Base-by-base conservation (phyloP, 805 yeast genomes). In the Saccharomycopsis fermentans region DNA sequence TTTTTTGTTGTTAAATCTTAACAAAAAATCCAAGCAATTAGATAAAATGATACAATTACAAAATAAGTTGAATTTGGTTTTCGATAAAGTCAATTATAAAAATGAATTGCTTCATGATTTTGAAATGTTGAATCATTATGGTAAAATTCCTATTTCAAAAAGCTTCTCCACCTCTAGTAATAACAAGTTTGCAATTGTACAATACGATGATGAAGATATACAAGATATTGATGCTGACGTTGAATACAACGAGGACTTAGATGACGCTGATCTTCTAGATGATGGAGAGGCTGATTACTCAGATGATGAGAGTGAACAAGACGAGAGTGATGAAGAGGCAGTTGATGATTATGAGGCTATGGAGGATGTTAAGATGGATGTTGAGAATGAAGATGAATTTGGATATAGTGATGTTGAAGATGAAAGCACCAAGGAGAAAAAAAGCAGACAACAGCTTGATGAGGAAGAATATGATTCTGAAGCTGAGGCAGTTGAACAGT, bases 41-140 rank as follows among this genome's bases (percentile, higher is more conserved):
- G 86, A 90, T 14, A 81, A 85, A 62, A 76, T 94, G 58, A 72
- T 90, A 56, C 83, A 92, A 1, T 74, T 94, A 52, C 95, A 90
- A 67, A 96, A 97, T 9, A 81, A 92, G 61, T 73, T 94, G 51
- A 86, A 85, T 63, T 76, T 87, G 63, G 73, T 90, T 55, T 77
- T 80, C 69, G 75, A 79, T 34, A 73, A 83, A 59, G 82, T 81
- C 62, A 71, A 77, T 51, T 72, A 71, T 59, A 75, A 79, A 64
- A 81, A 77, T 62, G 78, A 77, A 59, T 79, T 75, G 54, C 70
- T 78, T 59, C 77, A 76, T 59, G 75, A 73, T 58, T 79, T 69
- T 60, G 54, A 40, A 47, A 27, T 50, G 37, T 27, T 50, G 35
- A 50, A 29, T 19, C 35, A 50, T 50, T 50, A 27, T 36, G 43